Conservation (phyloP, 2,329 filamentous ascomycete genomes). For the Penicillium crustosum region DNA sequence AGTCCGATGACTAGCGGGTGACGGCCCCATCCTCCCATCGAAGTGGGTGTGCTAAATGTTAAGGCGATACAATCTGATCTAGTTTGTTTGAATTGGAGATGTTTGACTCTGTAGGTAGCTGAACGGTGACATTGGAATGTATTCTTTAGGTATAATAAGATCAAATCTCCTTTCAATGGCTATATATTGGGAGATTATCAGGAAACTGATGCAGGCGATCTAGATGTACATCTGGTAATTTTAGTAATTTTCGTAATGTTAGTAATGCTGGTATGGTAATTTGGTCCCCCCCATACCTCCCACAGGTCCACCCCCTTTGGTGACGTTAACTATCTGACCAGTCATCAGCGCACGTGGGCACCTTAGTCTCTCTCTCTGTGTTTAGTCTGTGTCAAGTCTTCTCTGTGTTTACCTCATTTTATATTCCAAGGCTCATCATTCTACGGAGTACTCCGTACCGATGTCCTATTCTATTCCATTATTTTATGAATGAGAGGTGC, state of each 20-base stretch:
- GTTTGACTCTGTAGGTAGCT: not conserved
- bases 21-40: conserved; percentile 5
- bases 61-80: not conserved
- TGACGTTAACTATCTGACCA: conserved; percentile 4
- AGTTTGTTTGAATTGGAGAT: not conserved
- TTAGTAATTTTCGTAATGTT: not conserved
- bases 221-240: not conserved
- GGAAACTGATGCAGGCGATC: not conserved
- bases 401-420: too few relatives aligned
- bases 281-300: not conserved
- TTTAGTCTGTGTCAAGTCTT: too few relatives aligned
- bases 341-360: conserved; percentile 11
- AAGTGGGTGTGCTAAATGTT: not conserved
- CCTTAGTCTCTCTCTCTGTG: not conserved
- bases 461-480: not conserved
- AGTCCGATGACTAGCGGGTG: conserved; percentile 13
- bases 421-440: too few relatives aligned
- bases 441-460: too few relatives aligned
- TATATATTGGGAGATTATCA: too few relatives aligned
- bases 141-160: not conserved
- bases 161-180: not conserved
- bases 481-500: not conserved
- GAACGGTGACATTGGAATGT: not conserved
- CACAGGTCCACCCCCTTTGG: not conserved
- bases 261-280: not conserved